Base-by-base conservation (phyloP, 1,284 basidiomycete species). In the Malassezia obtusa region DNA sequence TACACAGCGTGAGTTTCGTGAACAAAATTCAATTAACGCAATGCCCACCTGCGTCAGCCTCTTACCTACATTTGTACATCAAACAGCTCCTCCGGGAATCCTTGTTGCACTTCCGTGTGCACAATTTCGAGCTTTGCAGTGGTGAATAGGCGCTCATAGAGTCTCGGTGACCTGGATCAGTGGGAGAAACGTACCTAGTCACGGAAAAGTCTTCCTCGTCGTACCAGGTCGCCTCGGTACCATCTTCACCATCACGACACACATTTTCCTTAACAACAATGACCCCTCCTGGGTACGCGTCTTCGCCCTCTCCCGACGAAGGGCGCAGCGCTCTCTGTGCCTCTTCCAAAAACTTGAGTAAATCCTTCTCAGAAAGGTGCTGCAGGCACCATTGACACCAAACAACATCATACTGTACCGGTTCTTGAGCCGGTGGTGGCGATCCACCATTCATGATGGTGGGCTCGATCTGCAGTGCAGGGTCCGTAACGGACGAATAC, bases 191-290 rank as follows among this genome's bases (percentile, higher is more conserved):
- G 15, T 35, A 50, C 25, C 62, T 55, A 0, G 71, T 73, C 49
- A 73, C 71, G 31, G 65, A 67, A 57, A 65, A 61, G 44, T 73
- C 71, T 46, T 72, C 68, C 40, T 71, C 64, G 44, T 73, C 71
- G 60, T 65, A 73, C 61, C 69, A 67, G 3, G 64, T 63, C 9
- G 61, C 48, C 40, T 73, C 71, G 21, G 46, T 54, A 19, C 71
- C 71, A 41, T 71, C 68, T n/a, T 52, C 59, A 9, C 57, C 53
- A 35, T 72, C 71, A 14, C 39, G 50, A 52, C 68, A 71, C 0
- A 73, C 67, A 39, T 73, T 73, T 49, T 73, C 71, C 59, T 73
- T 73, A 37, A 73, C 57, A 3, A 70, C 63, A 21, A 73, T 71
- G 25, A 67, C 52, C 12, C 70, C 70, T 15, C 53, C 53, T 6